Evolutionary conservation across 306 rosid species (phyloP), one percentile per base, ranked within the genome.

Genomic region (Fragaria iinumae): DNA sequence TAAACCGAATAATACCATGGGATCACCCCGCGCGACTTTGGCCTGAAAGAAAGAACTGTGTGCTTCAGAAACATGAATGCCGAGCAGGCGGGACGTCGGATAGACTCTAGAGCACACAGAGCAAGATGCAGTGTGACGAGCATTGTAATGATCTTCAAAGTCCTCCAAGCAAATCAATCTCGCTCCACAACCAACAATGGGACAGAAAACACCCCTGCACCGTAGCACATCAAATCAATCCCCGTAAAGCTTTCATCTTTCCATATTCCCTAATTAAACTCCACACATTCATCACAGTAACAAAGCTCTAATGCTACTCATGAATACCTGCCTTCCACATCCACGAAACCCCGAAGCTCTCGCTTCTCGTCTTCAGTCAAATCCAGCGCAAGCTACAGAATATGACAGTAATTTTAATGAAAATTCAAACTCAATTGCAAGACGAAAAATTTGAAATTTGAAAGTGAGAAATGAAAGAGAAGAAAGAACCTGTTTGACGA

Each of bases 1-100:
- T 74, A n/a, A 67, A 57, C 72, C 52, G 39, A 13, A 69, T 21
- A 25, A 59, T 90, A 91, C 99, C 97, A 92, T 79, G 70, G 84
- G 87, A 84, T 87, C 88, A 76, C 97, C 97, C 5, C 92, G 97
- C 8, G 97, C 93, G 44, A 86, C 93, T 87, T 92, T 95, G 23
- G 99, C 97, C 77, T 88, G 90, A 80, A 95, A 95, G 96, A 92
- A 95, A 36, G 99, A 92, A 81, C 90, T 95, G 21, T 95, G 99
- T 20, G 82, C 89, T 91, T 95, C 99, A 10, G 97, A 95, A 34
- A 89, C 82, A 73, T 95, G 99, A 72, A 95, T 79, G 86, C 92
- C 88, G 60, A 95, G 97, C 59, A 95, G 81, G 56, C 88, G 87
- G 0, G 91, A 86, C 2, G 99, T 92, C 1, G 97, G 97, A 77